Conservation (phyloP, 2,329 filamentous ascomycete species). For the Hansfordia pulvinata region DNA sequence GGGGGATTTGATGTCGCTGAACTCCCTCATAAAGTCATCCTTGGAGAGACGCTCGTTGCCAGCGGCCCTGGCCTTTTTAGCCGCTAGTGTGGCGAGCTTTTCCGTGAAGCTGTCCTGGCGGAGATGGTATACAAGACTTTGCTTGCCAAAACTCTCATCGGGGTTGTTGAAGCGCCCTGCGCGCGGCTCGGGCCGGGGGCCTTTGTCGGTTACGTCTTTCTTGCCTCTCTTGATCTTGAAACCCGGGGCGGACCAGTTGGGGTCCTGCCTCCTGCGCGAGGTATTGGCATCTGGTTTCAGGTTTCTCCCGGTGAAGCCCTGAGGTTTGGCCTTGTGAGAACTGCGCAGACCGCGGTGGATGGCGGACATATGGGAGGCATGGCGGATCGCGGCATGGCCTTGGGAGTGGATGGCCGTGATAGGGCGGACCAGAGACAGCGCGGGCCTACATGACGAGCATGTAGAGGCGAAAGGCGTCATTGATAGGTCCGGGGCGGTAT, state of each 20-base stretch:
- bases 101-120: conserved; percentile 29
- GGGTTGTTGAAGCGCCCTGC: conserved; percentile 38
- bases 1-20: too few species aligned
- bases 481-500: too few species aligned
- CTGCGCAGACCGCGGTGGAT: conserved; percentile 52
- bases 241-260: conserved; percentile 8
- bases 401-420: too few species aligned
- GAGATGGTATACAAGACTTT: conserved; percentile 39
- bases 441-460: too few species aligned
- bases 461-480: too few species aligned
- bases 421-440: too few species aligned
- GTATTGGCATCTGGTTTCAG: conserved; percentile 14
- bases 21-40: too few species aligned
- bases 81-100: conserved; percentile 8
- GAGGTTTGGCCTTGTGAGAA: conserved; percentile 19
- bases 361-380: too few species aligned
- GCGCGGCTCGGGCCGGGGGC: conserved; percentile 28
- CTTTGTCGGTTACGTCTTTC: conserved; percentile 33
- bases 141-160: conserved; percentile 34
- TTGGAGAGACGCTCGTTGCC: conserved; percentile 1
- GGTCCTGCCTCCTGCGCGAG: conserved; percentile 5
- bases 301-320: conserved; percentile 14
- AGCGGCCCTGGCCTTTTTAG: background rate
- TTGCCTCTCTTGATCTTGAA: conserved; percentile 31
- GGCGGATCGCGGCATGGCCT: too few species aligned